Base-by-base conservation (phyloP, 257 asterid genomes). In the Salvia miltiorrhiza region DNA sequence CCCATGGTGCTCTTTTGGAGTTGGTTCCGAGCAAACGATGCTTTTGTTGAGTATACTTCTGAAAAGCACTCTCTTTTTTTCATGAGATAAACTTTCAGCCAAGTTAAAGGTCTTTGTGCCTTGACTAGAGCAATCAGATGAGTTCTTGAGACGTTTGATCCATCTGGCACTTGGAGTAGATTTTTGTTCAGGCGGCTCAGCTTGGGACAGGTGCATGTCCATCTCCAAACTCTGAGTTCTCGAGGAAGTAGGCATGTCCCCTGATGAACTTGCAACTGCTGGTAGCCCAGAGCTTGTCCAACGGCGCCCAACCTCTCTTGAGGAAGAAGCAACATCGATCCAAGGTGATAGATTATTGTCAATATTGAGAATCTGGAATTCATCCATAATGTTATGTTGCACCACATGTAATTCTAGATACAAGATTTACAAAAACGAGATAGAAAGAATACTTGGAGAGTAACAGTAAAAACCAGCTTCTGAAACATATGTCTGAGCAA, bases 201-300 rank as follows among this genome's bases (percentile, higher is more conserved):
- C 79, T 66, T 78, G 82, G 17, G 77, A 82, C 13, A 84, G 67
- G 43, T 81, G 77, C 24, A 66, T 55, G 68, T 88, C 94, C 83
- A 86, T 76, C 50, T 89, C 98, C 76, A 92, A 71, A 82, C 95
- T 89, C 78, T 89, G 86, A 49, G 98, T 92, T 73, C 83, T 83
- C 19, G 98, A 88, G 54, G 88, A 80, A 80, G 77, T 79, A 23
- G 81, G 82, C 19, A 40, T 53, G 16, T 80, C 70, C 41, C 83
- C 83, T 23, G 73, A 73, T 26, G 79, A 61, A 62, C 76, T 70
- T 6, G 76, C 76, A 33, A 68, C 70, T 28, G 73, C 84, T 55
- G 85, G 77, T 60, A 77, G 17, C 56, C 55, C 63, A 33, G 65
- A 33, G 49, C 62, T 76, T 7, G 13, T 63, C 76, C 71, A 37